phyloP scores from a whole-genome alignment of 345 rosid genomes.

The Gossypium rotundifolium region DNA sequence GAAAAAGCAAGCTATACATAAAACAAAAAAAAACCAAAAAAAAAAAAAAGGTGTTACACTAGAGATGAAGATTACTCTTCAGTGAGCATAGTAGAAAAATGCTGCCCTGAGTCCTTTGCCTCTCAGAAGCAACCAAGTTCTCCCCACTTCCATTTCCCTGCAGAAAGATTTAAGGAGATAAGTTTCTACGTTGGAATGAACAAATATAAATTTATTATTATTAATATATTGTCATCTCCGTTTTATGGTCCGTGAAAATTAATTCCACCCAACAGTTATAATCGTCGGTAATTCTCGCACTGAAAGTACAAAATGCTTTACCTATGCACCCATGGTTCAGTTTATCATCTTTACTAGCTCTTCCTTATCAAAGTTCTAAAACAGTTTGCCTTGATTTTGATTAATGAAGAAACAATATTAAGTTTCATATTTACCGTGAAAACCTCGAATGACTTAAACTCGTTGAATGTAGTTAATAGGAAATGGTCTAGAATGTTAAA shows the following conservation, averaged over 20 bases:
- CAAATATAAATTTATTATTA: too few relatives aligned
- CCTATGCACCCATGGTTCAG: too few relatives aligned
- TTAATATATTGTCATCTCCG: too few relatives aligned
- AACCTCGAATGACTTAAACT: background rate
- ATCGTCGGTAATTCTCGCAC: too few relatives aligned
- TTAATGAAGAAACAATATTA: too few relatives aligned
- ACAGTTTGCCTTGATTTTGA: too few relatives aligned
- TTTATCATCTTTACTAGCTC: too few relatives aligned
- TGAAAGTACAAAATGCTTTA: too few relatives aligned
- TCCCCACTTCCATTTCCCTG: constrained; percentile 59
- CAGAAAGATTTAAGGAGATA: constrained; percentile 2
- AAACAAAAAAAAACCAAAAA: background rate
- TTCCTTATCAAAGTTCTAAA: too few relatives aligned
- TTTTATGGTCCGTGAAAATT: too few relatives aligned
- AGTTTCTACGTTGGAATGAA: constrained; percentile 6
- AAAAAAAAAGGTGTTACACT: background rate
- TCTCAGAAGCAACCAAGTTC: constrained; percentile 27
- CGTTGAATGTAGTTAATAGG: background rate
- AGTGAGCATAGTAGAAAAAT: constrained; percentile 54
- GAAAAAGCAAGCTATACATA: background rate
- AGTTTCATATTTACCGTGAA: background rate
- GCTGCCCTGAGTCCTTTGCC: constrained; percentile 63
- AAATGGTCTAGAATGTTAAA: background rate
- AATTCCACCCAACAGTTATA: too few relatives aligned
- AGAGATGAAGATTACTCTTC: constrained; percentile 36